Percentiles rank a stretch among this genome's conserved stretches.
These are phyloP conservation scores for Tetrapyrgos nigripes DNA, from an alignment of 1,284 basidiomycete genomes.

Conservation along the genomic window DNA sequence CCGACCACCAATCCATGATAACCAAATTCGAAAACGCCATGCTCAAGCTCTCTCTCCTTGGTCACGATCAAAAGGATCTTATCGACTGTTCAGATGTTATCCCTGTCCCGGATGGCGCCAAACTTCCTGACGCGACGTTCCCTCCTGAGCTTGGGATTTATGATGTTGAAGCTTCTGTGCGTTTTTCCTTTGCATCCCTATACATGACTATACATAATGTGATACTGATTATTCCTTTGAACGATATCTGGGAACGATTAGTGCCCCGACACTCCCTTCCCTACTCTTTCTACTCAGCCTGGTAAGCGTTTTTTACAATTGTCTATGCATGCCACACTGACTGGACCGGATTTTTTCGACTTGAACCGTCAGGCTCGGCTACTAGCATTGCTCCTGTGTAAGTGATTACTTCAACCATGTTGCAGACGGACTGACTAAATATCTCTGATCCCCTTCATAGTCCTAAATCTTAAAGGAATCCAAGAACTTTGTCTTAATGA, in stretches of 20 bases:
- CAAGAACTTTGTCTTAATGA: no score
- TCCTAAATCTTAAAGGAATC: no score
- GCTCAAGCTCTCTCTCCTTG: not conserved
- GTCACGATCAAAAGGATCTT: not conserved
- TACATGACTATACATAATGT: not conserved
- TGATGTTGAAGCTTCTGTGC: constrained; percentile 2
- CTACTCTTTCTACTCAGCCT: not conserved
- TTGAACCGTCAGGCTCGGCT: not conserved
- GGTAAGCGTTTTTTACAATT: not conserved
- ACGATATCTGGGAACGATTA: not conserved
- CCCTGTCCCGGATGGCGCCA: not conserved
- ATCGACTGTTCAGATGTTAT: constrained; percentile 1
- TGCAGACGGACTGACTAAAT: no score
- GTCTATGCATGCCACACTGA: not conserved
- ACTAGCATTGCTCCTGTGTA: constrained; percentile 2
- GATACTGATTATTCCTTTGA: no score
- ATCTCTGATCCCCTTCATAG: no score
- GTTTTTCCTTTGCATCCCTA: not conserved
- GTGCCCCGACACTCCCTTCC: not conserved
- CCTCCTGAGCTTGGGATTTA: not conserved
- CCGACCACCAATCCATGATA: not conserved
- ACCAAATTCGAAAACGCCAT: not conserved
- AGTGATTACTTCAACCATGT: no score
- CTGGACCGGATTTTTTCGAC: not conserved
- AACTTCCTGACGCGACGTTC: not conserved